Base-by-base conservation (phyloP, 257 asterid genomes). In the Solanum appendiculatum region DNA sequence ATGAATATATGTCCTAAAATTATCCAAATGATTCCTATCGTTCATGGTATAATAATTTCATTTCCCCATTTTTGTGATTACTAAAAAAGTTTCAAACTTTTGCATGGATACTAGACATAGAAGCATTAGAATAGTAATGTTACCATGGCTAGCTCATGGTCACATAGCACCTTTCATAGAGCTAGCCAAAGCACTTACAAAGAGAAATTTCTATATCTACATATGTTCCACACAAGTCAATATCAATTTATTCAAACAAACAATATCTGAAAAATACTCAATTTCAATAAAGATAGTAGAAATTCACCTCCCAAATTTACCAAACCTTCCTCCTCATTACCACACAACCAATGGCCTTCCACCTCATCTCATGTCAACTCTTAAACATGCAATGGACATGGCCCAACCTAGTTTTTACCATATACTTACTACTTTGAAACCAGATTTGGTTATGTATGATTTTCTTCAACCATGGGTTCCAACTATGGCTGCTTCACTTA, bases 81-180 rank as follows among this genome's bases (percentile, higher is more conserved):
- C 5, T 27, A 66, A 15, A 8, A 12, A 34, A n/a, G n/a, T 74
- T 74, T 25, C 56, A 42, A 25, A 66, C 63, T 54, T 54, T n/a
- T 54, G 63, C 4, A 54, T 44, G 36, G 29, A 78, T 46, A 90
- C n/a, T 18, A 54, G 63, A 54, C 8, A 54, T 54, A 54, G 54
- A 73, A 78, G 9, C 12, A 27, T 64, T 66, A 83, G 31, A 4
- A 37, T 90, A 13, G 82, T 82, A 23, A 83, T 89, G 91, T 34
- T 89, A 36, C 90, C 89, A 48, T 89, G 91, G 91, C 46, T 89
- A 86, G 91, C 91, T 20, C 88, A 89, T 56, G 91, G 91, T 21
- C 90, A 87, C 63, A 87, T 86, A 14, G 40, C 84, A 39, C 91
- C 91, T 1, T 90, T 86, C 60, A 54, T 88, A 7, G 90, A 88